Evolutionary conservation across 352 stramenopile genomes (phyloP).

Genomic region (Globisporangium nagaii): DNA sequence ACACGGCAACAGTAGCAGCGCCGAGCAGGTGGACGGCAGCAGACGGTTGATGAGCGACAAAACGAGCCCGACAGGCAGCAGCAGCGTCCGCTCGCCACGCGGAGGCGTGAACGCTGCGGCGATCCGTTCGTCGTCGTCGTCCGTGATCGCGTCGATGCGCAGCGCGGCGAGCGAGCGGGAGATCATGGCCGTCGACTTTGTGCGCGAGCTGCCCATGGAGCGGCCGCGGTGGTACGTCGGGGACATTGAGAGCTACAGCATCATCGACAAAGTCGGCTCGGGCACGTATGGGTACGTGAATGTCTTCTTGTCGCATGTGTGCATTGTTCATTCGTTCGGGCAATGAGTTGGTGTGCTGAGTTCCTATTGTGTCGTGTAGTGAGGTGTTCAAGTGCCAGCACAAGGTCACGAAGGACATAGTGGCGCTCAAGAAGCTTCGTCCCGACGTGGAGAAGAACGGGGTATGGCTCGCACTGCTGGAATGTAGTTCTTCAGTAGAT

Average conservation of each 20-base stretch:
- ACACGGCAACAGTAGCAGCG: neutral
- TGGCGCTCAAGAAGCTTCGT: conserved; percentile 82
- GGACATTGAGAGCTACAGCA: conserved; percentile 84
- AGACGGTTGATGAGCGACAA: neutral
- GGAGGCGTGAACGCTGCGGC: conserved; percentile 4
- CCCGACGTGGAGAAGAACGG: conserved; percentile 84
- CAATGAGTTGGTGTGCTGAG: neutral
- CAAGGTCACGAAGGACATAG: conserved; percentile 84
- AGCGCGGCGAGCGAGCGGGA: conserved; percentile 65
- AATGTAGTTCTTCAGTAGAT: neutral
- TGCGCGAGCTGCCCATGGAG: conserved; percentile 30
- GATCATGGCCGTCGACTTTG: conserved; percentile 50
- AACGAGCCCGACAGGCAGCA: neutral
- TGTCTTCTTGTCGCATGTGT: neutral
- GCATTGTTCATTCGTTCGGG: neutral
- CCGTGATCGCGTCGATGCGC: conserved; percentile 64
- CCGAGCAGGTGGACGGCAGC: neutral
- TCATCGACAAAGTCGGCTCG: conserved; percentile 85
- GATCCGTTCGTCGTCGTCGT: conserved; percentile 37
- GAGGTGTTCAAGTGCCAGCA: conserved; percentile 88
- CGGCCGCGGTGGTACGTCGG: conserved; percentile 73
- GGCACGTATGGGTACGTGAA: conserved; percentile 75
- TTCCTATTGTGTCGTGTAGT: conserved; percentile 19
- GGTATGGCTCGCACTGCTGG: conserved; percentile 23
- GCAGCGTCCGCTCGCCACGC: conserved; percentile 4